Evolutionary conservation across 441 rosid species (phyloP).

Genomic region (Pelargonium myrrhifolium): DNA sequence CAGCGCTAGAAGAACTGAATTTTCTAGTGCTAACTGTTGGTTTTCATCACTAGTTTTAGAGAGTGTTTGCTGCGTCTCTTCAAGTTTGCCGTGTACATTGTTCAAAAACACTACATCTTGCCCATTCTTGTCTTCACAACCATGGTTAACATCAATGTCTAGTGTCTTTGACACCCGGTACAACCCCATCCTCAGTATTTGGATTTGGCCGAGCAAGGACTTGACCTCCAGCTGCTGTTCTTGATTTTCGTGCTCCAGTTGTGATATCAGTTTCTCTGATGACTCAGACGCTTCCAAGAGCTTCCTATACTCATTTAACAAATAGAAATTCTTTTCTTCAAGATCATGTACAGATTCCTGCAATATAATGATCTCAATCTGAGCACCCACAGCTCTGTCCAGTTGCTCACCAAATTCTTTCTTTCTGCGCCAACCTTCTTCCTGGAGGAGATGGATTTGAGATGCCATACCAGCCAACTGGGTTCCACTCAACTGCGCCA

Average conservation of each 20-base stretch:
- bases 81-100: conserved; percentile 37
- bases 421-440: conserved; percentile 46
- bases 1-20: conserved; percentile 50
- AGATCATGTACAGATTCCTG: conserved; percentile 57
- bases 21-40: conserved; percentile 46
- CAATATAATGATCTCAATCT: conserved; percentile 61
- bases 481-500: conserved; percentile 34
- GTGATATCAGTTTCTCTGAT: conserved; percentile 52
- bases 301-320: conserved; percentile 46
- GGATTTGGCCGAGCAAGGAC: conserved; percentile 41
- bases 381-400: conserved; percentile 47
- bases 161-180: conserved; percentile 44
- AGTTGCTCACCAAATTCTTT: conserved; percentile 56
- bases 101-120: conserved; percentile 39
- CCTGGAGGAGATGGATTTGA: conserved; percentile 44
- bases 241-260: conserved; percentile 48
- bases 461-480: conserved; percentile 46
- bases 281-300: conserved; percentile 46
- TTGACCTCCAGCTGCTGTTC: conserved; percentile 48
- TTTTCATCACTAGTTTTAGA: conserved; percentile 46
- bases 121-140: conserved; percentile 32
- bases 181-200: conserved; percentile 47
- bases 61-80: conserved; percentile 47
- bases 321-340: conserved; percentile 50
- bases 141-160: conserved; percentile 31